Base-by-base conservation (phyloP, 305 asterid species). In the Fraxinus dipetala region DNA sequence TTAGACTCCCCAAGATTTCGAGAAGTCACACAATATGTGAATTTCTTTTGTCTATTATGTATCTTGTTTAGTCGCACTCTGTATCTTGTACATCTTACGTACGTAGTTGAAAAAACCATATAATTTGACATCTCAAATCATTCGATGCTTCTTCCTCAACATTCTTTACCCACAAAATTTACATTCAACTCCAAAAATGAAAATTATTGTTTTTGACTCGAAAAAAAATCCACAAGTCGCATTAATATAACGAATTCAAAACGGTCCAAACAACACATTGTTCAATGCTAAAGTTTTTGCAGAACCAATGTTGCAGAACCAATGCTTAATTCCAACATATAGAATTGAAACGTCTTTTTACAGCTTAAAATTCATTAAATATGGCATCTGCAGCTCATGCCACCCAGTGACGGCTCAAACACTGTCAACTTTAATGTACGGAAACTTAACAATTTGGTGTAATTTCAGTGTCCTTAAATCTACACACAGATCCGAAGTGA, bases 401-500 rank as follows among this genome's bases (percentile, higher is more conserved):
- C 63, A 54, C 10, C 75, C 75, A 82, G 76, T 79, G 85, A 82
- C 86, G 86, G 89, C 90, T 88, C 48, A 26, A 35, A 45, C 10
- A n/a, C 73, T 80, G 78, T 72, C 63, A 81, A 36, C 61, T 48
- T 67, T 72, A 83, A 26, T 56, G 74, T 51, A 74, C 70, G 63
- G 63, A n/a, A 54, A 54, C 63, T 51, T 1, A 54, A 36, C 75
- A 79, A 87, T 79, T 43, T 59, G 75, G 85, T 80, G 74, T 31
- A 83, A 69, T 63, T 83, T 30, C 24, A 79, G 85, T 85, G 83
- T 48, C 59, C 59, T 20, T 4, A 48, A 48, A 54, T 56, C 67
- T 18, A 56, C 31, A 65, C 73, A 28, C 40, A 70, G 16, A 14
- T 35, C 75, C 75, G 43, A 70, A 16, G 20, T 28, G n/a, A 70